These are phyloP conservation scores for Amphibolis antarctica DNA, from an alignment of 106 monocot genomes.

Conservation along the genomic window DNA sequence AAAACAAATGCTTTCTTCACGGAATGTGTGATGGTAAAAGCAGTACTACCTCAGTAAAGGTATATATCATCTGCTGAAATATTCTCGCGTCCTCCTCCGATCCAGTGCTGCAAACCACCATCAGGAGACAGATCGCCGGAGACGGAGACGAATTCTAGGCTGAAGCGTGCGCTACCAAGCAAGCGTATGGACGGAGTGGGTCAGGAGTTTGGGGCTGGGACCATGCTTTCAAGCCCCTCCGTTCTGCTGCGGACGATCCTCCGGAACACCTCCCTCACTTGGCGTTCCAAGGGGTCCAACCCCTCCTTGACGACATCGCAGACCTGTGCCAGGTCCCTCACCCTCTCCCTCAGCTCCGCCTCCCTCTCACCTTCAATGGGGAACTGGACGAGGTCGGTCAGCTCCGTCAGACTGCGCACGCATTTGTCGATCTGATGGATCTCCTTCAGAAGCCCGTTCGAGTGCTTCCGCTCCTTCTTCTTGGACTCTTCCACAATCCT, in stretches of 20 bases:
- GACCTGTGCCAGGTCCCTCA: constrained; percentile 6
- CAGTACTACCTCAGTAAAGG: no score
- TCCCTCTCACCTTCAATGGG: constrained; percentile 15
- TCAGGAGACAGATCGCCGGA: no score
- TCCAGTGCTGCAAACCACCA: no score
- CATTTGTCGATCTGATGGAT: constrained; percentile 16
- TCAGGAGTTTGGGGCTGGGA: neutral
- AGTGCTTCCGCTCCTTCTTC: constrained; percentile 17
- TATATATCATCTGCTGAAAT: no score
- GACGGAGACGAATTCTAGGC: no score
- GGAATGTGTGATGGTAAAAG: no score
- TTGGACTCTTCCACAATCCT: constrained; percentile 20
- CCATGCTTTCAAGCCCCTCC: constrained; percentile 9
- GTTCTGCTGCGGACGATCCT: constrained; percentile 19
- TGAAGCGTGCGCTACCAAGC: no score
- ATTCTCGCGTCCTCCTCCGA: no score
- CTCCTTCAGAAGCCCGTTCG: constrained; percentile 18
- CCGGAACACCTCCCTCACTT: constrained; percentile 21
- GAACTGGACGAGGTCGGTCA: constrained; percentile 10
- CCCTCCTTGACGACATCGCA: constrained; percentile 11
- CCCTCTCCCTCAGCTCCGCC: constrained; percentile 4
- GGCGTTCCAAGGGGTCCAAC: constrained; percentile 14
- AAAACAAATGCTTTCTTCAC: no score
- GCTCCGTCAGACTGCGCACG: constrained; percentile 11
- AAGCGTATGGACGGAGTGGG: no score